Evolutionary conservation across 2,329 filamentous ascomycete genomes (phyloP), one percentile per base, ranked within the genome.

Genomic region (Phialophora tarda): DNA sequence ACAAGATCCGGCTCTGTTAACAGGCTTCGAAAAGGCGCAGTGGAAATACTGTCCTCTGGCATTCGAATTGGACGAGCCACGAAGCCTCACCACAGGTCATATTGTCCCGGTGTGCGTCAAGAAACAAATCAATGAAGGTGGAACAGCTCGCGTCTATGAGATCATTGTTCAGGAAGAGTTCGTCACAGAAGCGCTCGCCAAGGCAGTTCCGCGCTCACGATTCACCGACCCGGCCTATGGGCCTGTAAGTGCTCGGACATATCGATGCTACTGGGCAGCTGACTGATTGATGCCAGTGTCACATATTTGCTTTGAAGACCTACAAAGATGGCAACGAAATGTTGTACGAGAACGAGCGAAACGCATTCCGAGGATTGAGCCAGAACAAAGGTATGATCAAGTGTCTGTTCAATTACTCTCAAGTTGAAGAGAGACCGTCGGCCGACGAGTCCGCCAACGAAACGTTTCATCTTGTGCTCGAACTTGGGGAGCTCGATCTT

Each of bases 231-330:
- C 3, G 11, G 26, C 47, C 10, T 59, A 41, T 47, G 56, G 56
- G 17, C 32, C n/a, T 4, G 56, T 59, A 59, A 44, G 56, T 59
- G 26, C 2, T 23, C 14, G 38, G 26, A 34, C 34, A 59, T 10
- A n/a, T 47, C 34, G 24, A 7, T 21, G 23, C 17, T 10, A 24
- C 48, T 12, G 17, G 1, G 23, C 4, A 26, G 38, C 56, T 59
- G 56, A 48, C 56, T 47, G 21, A 59, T 5, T 28, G 21, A 24
- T 47, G 14, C 17, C 56, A 59, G 56, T 48, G 56, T n/a, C 77
- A 77, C 30, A 59, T 73, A 47, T 72, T 78, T 51, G 75, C 72
- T 0, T 23, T 78, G 3, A 78, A 78, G 55, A 67, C 72, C 0
- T 78, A 73, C 48, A 26, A 24, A 0, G 56, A 69, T 4, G 59